Conservation (phyloP, 352 stramenopile species). For the Globisporangium iwayamae region DNA sequence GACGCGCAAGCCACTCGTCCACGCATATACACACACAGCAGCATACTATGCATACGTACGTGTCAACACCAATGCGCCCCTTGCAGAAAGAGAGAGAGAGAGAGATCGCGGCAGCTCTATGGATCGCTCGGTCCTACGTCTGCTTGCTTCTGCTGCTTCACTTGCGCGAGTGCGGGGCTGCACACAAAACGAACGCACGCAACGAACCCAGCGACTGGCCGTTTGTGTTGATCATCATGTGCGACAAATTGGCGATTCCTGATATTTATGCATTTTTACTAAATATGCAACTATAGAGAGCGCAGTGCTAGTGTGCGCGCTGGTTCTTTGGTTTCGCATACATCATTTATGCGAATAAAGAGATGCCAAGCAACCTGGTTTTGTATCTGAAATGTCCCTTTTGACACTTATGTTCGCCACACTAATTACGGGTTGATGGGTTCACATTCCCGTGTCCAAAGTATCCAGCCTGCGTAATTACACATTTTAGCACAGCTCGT, state of each 20-base stretch:
- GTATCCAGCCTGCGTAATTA: slow-evolving; percentile 13
- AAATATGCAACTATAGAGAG: background rate
- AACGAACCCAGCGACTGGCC: background rate
- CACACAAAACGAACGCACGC: background rate
- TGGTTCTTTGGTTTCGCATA: background rate
- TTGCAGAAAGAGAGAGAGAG: background rate
- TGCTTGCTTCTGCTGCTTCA: background rate
- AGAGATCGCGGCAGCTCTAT: background rate
- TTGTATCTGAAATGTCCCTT: background rate
- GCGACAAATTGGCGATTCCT: background rate
- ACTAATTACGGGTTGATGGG: background rate
- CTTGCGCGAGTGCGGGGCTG: background rate
- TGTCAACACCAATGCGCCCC: too few species aligned
- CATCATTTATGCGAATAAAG: background rate
- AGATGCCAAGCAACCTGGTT: background rate
- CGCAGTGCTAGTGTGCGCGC: background rate
- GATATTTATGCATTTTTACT: background rate
- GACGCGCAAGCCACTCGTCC: too few species aligned
- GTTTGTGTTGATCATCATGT: background rate
- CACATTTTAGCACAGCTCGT: background rate
- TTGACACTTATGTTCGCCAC: background rate
- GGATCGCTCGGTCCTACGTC: too few species aligned
- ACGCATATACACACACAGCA: background rate
- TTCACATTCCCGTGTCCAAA: slow-evolving; percentile 5
- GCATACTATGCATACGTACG: too few species aligned